phyloP scores from a whole-genome alignment of 2,329 filamentous ascomycete genomes.

The Colletotrichum scovillei region DNA sequence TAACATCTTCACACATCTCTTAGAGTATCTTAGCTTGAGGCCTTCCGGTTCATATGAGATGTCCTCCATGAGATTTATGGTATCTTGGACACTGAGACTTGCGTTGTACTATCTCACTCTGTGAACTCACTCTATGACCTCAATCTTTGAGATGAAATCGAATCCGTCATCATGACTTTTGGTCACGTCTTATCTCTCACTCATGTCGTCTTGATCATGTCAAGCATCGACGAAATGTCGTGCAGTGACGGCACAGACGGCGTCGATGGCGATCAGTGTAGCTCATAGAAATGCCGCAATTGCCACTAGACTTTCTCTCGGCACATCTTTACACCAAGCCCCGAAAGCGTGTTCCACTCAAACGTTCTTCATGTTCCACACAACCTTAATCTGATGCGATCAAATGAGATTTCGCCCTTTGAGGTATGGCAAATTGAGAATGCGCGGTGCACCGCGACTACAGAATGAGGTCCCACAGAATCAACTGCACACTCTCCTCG shows the following conservation, averaged over 20 bases:
- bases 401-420: neutral
- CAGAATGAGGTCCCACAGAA: neutral
- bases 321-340: neutral
- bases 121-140: neutral
- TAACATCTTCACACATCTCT: no score
- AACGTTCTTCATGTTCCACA: neutral
- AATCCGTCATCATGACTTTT: neutral
- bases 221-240: neutral
- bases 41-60: neutral
- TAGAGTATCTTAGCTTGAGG: neutral
- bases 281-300: conserved; percentile 5
- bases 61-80: neutral
- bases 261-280: conserved; percentile 3
- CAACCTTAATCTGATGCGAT: neutral
- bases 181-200: conserved; percentile 1
- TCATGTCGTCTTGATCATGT: neutral
- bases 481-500: neutral
- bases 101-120: neutral
- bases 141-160: neutral
- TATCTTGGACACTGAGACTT: neutral
- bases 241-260: neutral
- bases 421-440: neutral
- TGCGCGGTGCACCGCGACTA: neutral
- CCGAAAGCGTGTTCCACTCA: neutral
- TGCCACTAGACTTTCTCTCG: neutral